These are phyloP conservation scores for Vitis cinerea DNA, from an alignment of 164 flowering plant genomes.

Conservation along the genomic window DNA sequence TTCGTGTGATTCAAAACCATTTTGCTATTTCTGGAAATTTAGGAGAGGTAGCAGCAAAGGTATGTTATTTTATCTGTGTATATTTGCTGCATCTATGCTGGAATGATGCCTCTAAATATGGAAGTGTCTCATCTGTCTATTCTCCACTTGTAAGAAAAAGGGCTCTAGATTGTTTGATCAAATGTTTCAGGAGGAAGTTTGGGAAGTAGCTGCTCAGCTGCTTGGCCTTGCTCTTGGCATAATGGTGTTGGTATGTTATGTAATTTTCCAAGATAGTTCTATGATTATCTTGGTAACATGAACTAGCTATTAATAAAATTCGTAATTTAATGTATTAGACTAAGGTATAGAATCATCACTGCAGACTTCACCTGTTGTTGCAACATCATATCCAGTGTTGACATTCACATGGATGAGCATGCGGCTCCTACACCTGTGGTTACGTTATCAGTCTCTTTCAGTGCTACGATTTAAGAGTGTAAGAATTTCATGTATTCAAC, in stretches of 20 bases:
- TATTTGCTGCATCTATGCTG: too few species aligned
- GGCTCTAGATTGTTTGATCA: neutral
- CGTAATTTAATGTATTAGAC: neutral
- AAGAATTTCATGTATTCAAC: slow-evolving; percentile 18
- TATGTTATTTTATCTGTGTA: slow-evolving; percentile 10
- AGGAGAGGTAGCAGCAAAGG: slow-evolving; percentile 97
- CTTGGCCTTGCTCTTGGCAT: slow-evolving; percentile 84
- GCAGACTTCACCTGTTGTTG: slow-evolving; percentile 73
- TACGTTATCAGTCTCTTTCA: slow-evolving; percentile 81
- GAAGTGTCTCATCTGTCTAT: too few species aligned
- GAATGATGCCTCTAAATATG: too few species aligned
- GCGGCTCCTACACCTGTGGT: slow-evolving; percentile 86
- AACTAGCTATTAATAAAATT: neutral
- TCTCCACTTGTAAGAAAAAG: too few species aligned
- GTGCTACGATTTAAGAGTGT: slow-evolving; percentile 77
- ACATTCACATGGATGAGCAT: slow-evolving; percentile 62
- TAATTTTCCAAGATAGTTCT: slow-evolving; percentile 4
- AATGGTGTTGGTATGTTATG: slow-evolving; percentile 55
- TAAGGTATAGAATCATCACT: slow-evolving; percentile 7
- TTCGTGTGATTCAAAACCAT: slow-evolving; percentile 91
- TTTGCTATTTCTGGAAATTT: slow-evolving; percentile 84
- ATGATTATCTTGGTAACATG: neutral
- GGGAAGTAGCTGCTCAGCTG: slow-evolving; percentile 96
- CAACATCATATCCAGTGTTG: slow-evolving; percentile 53
- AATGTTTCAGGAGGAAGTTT: slow-evolving; percentile 83